Conservation (phyloP, 73 alveolate genomes). For the Paramecium biaurelia region DNA sequence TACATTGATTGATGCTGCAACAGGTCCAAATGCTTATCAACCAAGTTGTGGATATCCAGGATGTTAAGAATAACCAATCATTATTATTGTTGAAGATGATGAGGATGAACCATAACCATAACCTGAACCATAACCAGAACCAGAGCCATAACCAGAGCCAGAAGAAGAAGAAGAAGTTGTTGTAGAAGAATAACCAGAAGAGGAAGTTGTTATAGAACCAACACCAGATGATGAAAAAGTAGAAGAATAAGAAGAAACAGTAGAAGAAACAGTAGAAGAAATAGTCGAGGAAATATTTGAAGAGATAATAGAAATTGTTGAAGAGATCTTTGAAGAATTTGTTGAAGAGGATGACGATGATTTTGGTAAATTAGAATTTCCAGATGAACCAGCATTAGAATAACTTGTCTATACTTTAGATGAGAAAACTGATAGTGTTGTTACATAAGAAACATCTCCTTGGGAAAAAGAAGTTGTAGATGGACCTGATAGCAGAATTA, state of each 20-base stretch:
- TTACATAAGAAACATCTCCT: background rate
- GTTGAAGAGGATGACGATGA: slow-evolving; percentile 4
- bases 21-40: slow-evolving; percentile 1
- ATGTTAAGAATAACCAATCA: slow-evolving; percentile 3
- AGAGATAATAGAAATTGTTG: background rate
- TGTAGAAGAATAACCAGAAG: background rate
- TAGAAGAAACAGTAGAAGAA: background rate
- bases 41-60: slow-evolving; percentile 49
- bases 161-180: background rate
- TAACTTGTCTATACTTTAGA: background rate
- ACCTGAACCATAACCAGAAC: background rate
- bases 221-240: slow-evolving; percentile 9
- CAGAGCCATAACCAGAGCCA: background rate
- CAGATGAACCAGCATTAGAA: background rate
- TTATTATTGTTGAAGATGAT: slow-evolving; percentile 46
- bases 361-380: background rate
- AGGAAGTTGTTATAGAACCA: background rate
- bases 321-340: background rate
- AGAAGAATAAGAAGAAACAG: background rate
- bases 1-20: slow-evolving; percentile 41
- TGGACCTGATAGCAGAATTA: background rate
- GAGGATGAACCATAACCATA: slow-evolving; percentile 21
- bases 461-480: background rate
- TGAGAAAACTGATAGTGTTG: background rate
- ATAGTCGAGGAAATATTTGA: background rate